phyloP scores from a whole-genome alignment of 2,329 filamentous ascomycete genomes.

The Trichoderma harzianum region DNA sequence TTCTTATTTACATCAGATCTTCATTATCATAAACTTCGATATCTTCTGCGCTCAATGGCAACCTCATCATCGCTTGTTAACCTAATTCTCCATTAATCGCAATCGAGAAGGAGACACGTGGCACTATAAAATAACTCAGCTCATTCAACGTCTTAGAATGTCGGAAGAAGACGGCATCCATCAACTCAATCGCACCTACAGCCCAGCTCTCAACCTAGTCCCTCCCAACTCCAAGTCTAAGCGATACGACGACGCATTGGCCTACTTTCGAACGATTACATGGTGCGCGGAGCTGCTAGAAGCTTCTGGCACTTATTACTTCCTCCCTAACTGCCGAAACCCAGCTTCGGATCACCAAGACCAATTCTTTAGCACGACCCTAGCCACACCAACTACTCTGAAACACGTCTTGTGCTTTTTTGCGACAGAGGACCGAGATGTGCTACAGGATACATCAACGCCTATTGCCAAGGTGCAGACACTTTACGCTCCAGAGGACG shows the following conservation, averaged over 20 bases:
- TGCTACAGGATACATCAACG: background rate
- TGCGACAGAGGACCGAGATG: background rate
- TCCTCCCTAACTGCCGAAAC: background rate
- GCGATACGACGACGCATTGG: background rate
- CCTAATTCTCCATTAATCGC: background rate
- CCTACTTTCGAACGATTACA: background rate
- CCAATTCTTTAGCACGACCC: background rate
- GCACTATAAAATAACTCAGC: background rate
- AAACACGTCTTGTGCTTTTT: background rate
- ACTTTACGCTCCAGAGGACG: background rate
- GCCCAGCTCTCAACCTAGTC: background rate
- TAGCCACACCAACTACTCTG: background rate
- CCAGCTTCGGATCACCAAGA: background rate
- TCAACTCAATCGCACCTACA: background rate
- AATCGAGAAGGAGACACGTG: background rate
- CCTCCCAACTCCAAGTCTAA: background rate
- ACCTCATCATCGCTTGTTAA: background rate
- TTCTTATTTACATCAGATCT: background rate
- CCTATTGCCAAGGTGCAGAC: background rate
- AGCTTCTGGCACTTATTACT: background rate
- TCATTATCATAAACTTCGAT: background rate
- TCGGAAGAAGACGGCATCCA: background rate
- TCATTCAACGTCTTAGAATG: background rate
- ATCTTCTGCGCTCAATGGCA: background rate
- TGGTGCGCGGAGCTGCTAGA: background rate